Base-by-base conservation (phyloP, 2,329 filamentous ascomycete species). In the Pseudocercospora crystallina region DNA sequence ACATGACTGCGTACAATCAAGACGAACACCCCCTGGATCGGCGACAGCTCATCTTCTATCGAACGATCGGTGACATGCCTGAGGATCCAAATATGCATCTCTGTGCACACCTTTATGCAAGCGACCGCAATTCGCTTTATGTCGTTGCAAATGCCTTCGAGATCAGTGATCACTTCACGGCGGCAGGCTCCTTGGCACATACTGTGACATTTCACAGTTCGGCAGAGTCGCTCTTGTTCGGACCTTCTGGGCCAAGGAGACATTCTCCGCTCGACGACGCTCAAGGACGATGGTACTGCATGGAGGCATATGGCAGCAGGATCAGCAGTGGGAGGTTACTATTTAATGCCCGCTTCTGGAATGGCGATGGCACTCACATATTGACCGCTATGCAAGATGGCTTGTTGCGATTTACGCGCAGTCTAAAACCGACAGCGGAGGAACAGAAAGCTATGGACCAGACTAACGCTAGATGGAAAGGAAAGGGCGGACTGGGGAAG, bases 21-120 rank as follows among this genome's bases (percentile, higher is more conserved):
- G 48, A 53, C 0, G 71, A 61, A 5, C 51, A 60, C 46, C 63
- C 72, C 1, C 61, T 73, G 8, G 70, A 74, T 14, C 61, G 66
- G 17, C 57, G 67, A 20, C 67, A 78, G 57, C 57, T 80, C 39
- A 69, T 72, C 29, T 71, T 74, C 48, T 80, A 80, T 57, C 66
- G 70, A 2, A 61, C 76, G 0, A 69, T 75, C 17, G 76, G 75
- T 11, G 53, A 61, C 2, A 56, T 71, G 33, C 61, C 68, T 4
- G 29, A 60, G 51, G 63, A 72, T 52, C 67, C 78, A 30, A 83
- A 83, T 56, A 63, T 83, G 13, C 80, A 82, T 56, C 75, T 79
- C 1, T 80, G 77, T 57, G 79, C 78, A 2, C 80, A 83, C 62
- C 68, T 82, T 37, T 83, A 81, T 59, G 76, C 79, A 0, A 78